Conservation (phyloP, 148 eudicot species). For the Pouteria glomerata region DNA sequence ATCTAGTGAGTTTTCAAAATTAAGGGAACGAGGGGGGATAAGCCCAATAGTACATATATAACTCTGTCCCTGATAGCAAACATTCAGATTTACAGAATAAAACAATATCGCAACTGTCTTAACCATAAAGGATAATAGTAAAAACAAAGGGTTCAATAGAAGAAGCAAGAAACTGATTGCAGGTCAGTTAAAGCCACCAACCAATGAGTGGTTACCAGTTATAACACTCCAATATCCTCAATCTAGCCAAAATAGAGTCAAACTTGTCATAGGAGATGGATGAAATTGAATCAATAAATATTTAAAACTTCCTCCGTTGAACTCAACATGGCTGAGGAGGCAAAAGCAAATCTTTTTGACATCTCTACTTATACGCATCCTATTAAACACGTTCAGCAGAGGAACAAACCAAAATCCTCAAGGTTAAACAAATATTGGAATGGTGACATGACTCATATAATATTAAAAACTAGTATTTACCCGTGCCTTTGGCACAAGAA, state of each 20-base stretch:
- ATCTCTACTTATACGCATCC: not conserved
- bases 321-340: not conserved
- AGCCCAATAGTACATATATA: too few species aligned
- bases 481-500: too few species aligned
- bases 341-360: not conserved
- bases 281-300: not conserved
- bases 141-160: not conserved
- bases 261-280: not conserved
- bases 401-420: not conserved
- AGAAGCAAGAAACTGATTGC: not conserved
- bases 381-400: not conserved
- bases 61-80: not conserved
- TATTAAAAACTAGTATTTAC: too few species aligned
- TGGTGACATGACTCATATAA: not conserved
- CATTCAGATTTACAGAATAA: not conserved
- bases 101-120: not conserved
- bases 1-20: too few species aligned
- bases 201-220: not conserved
- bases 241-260: not conserved
- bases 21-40: too few species aligned
- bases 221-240: not conserved
- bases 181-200: not conserved
- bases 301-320: not conserved
- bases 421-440: too few species aligned
- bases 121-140: too few species aligned